phyloP scores from a whole-genome alignment of 805 yeast species.

The Sporopachydermia quercuum region DNA sequence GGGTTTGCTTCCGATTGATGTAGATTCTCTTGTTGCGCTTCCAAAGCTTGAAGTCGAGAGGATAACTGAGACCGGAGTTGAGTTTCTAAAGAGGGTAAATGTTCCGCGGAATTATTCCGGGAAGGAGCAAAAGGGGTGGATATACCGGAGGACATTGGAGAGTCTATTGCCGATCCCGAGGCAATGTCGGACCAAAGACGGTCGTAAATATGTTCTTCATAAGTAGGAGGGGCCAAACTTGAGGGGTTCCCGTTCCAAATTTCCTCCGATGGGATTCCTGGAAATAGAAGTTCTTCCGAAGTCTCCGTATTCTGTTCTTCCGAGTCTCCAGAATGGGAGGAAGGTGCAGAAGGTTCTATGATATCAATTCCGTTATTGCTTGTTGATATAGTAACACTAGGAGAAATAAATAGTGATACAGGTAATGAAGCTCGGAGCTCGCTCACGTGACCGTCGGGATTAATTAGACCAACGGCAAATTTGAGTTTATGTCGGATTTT shows the following conservation, averaged over 20 bases:
- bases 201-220: conserved; percentile 71
- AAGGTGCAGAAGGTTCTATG: background rate
- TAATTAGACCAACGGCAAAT: conserved; percentile 61
- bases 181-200: conserved; percentile 54
- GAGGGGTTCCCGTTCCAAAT: conserved; percentile 30
- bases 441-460: conserved; percentile 87
- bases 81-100: conserved; percentile 15
- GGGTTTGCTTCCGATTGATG: conserved; percentile 1
- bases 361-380: conserved; percentile 11
- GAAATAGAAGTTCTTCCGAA: background rate
- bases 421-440: conserved; percentile 88
- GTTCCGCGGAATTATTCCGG: conserved; percentile 19
- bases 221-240: conserved; percentile 72
- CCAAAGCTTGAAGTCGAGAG: conserved; percentile 23
- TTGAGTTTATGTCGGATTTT: conserved; percentile 83
- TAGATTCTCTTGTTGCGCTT: conserved; percentile 10
- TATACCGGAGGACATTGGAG: conserved; percentile 23
- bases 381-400: conserved; percentile 65
- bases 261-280: background rate
- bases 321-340: too few relatives aligned
- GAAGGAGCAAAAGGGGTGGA: conserved; percentile 21
- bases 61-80: conserved; percentile 22
- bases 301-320: too few relatives aligned
- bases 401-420: conserved; percentile 57
- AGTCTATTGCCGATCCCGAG: conserved; percentile 24